phyloP scores from a whole-genome alignment of 2,329 filamentous ascomycete species.

The Colletotrichum tropicicola region DNA sequence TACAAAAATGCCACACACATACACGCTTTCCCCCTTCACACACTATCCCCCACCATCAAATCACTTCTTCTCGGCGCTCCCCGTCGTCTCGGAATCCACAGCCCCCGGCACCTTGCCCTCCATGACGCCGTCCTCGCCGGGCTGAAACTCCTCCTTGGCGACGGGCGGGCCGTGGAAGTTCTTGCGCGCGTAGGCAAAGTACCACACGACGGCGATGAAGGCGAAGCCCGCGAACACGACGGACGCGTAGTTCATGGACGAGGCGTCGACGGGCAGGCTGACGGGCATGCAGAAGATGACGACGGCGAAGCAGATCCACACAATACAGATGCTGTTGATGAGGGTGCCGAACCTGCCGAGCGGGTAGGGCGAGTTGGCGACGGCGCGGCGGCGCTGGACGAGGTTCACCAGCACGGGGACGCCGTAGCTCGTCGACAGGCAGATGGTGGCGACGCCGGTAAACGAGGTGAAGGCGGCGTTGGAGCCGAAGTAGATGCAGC shows the following conservation, averaged over 20 bases:
- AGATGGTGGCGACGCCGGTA: slow-evolving; percentile 83
- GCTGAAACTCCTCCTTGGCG: slow-evolving; percentile 36
- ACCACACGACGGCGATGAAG: slow-evolving; percentile 68
- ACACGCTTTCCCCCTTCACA: background rate
- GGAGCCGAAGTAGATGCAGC: slow-evolving; percentile 82
- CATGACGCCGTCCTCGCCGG: slow-evolving; percentile 25
- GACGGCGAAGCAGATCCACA: slow-evolving; percentile 76
- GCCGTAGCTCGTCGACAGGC: slow-evolving; percentile 78
- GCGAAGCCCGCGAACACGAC: slow-evolving; percentile 73
- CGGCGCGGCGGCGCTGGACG: slow-evolving; percentile 70
- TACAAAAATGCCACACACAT: background rate
- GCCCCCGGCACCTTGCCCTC: slow-evolving; percentile 14
- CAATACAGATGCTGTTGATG: slow-evolving; percentile 74
- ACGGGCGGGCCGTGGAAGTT: slow-evolving; percentile 68
- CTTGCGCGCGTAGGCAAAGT: slow-evolving; percentile 69
- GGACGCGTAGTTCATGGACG: slow-evolving; percentile 72
- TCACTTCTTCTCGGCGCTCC: slow-evolving; percentile 25
- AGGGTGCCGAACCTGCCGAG: slow-evolving; percentile 74
- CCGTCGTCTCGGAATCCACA: slow-evolving; percentile 19
- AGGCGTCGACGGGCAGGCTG: slow-evolving; percentile 63
- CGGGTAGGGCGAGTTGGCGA: slow-evolving; percentile 73
- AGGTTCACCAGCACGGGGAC: slow-evolving; percentile 79
- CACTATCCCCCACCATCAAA: too few species aligned
- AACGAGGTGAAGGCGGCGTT: slow-evolving; percentile 82
- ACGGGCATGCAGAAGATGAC: slow-evolving; percentile 82